Evolutionary conservation across 148 eudicot genomes (phyloP).

Genomic region (Linanthus parryae): DNA sequence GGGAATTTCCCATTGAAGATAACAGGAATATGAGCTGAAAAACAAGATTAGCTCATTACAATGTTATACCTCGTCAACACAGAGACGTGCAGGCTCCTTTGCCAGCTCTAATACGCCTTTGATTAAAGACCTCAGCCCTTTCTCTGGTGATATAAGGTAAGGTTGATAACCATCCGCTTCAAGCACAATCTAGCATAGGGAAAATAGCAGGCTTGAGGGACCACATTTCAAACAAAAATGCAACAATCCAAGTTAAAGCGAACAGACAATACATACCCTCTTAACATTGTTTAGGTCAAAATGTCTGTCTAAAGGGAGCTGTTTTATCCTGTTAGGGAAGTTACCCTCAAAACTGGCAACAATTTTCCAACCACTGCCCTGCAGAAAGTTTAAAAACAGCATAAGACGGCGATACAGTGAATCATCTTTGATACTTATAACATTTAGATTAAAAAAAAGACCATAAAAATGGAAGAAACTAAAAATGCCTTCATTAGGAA

Average conservation of each 20-base stretch:
- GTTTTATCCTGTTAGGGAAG: slow-evolving; percentile 95
- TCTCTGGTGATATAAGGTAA: slow-evolving; percentile 99
- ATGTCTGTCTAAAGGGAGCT: slow-evolving; percentile 94
- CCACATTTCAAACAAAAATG: background rate
- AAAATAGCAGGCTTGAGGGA: background rate
- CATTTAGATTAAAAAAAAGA: no score
- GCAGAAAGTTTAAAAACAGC: slow-evolving; percentile 16
- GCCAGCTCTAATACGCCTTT: slow-evolving; percentile 90
- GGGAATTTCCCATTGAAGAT: no score
- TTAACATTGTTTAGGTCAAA: slow-evolving; percentile 95
- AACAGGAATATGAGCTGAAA: background rate
- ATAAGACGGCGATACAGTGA: no score
- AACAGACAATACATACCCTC: slow-evolving; percentile 46
- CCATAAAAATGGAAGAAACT: no score
- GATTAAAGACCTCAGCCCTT: slow-evolving; percentile 91
- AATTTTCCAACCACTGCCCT: slow-evolving; percentile 96
- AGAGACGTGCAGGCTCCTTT: slow-evolving; percentile 94
- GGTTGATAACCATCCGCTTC: slow-evolving; percentile 99
- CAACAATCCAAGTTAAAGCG: background rate
- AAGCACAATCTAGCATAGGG: slow-evolving; percentile 64
- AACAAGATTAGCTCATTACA: background rate
- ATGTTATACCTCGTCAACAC: slow-evolving; percentile 92
- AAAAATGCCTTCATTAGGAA: no score
- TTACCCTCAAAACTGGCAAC: slow-evolving; percentile 98
- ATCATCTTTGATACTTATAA: no score